phyloP scores from a whole-genome alignment of 805 yeast genomes.

The Metschnikowia similis region DNA sequence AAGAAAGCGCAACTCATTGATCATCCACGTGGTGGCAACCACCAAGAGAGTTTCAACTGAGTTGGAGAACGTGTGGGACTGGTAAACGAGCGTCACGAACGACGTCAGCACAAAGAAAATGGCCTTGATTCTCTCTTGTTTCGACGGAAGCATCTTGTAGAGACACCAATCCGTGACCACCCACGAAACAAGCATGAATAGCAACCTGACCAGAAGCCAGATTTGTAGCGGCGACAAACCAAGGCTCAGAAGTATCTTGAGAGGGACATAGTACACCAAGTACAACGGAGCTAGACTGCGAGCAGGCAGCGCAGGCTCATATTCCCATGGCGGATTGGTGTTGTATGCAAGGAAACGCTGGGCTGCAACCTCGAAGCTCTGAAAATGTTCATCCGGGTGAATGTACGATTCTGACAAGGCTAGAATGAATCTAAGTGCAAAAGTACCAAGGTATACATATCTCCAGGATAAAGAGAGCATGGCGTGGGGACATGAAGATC shows the following conservation, averaged over 20 bases:
- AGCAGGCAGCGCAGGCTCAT: constrained; percentile 50
- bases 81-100: constrained; percentile 74
- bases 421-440: constrained; percentile 49
- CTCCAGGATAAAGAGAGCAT: constrained; percentile 39
- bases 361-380: constrained; percentile 73
- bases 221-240: constrained; percentile 44
- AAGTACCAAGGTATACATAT: constrained; percentile 37
- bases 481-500: neutral
- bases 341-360: constrained; percentile 41
- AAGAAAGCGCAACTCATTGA: constrained; percentile 38
- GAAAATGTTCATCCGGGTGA: constrained; percentile 98
- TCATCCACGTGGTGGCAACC: constrained; percentile 45
- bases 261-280: constrained; percentile 64
- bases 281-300: constrained; percentile 71
- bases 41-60: constrained; percentile 66
- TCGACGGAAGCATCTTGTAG: constrained; percentile 45
- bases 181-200: constrained; percentile 39
- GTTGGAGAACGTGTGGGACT: constrained; percentile 87
- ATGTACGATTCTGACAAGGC: constrained; percentile 76
- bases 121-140: constrained; percentile 47
- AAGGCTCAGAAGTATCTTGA: constrained; percentile 31
- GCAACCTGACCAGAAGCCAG: constrained; percentile 52
- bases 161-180: constrained; percentile 38
- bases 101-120: constrained; percentile 49
- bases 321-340: constrained; percentile 79